These are phyloP conservation scores for Mrakia frigida DNA, from an alignment of 768 basidiomycete species.

Conservation along the genomic window DNA sequence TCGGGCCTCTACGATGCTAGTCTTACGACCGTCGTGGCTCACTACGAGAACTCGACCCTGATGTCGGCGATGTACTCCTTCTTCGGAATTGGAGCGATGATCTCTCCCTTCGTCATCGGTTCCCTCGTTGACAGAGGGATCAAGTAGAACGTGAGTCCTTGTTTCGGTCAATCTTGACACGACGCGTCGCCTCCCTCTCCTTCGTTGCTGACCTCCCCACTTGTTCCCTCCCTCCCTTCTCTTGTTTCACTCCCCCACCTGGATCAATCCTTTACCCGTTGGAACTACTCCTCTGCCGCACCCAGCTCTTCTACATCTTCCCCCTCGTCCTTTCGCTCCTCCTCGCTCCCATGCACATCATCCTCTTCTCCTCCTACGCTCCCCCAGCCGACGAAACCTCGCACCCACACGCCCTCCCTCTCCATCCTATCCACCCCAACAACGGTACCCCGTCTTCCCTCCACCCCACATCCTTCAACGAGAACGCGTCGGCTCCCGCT, in stretches of 20 bases:
- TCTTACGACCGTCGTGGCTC: conserved; percentile 32
- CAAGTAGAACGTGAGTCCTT: conserved; percentile 28
- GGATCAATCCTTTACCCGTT: too few species aligned
- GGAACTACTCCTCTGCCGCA: neutral
- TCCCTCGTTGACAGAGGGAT: conserved; percentile 29
- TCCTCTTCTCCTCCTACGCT: conserved; percentile 33
- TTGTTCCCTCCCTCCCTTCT: neutral
- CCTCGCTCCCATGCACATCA: conserved; percentile 29
- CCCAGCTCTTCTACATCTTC: conserved; percentile 6
- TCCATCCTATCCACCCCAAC: neutral
- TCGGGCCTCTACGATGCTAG: conserved; percentile 33
- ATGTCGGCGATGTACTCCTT: conserved; percentile 30
- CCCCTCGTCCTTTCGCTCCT: conserved; percentile 26
- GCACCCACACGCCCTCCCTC: neutral
- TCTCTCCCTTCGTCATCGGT: conserved; percentile 36
- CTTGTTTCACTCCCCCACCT: too few species aligned
- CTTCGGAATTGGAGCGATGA: conserved; percentile 32
- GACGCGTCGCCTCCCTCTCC: too few species aligned
- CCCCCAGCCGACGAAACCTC: neutral
- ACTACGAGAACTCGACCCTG: conserved; percentile 32
- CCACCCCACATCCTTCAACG: neutral
- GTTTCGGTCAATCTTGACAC: neutral
- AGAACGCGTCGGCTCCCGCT: neutral
- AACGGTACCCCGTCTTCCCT: neutral
- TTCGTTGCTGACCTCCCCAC: conserved; percentile 2